These are phyloP conservation scores for Boletales sp. DNA, from an alignment of 768 basidiomycete species.

Conservation along the genomic window DNA sequence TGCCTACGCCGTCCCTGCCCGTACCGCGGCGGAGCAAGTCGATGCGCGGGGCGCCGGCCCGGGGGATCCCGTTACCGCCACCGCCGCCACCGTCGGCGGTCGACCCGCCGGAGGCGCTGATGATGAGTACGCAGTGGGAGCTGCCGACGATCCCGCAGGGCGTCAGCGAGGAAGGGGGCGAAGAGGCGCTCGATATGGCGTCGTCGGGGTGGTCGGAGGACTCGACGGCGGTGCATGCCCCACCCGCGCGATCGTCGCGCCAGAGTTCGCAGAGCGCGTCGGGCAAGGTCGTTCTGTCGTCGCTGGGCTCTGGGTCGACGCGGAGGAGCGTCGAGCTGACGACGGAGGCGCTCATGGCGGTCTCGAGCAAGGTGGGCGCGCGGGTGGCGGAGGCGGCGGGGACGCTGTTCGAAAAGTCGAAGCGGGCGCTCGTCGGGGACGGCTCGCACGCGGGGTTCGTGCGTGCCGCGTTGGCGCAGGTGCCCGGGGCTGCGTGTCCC, in stretches of 20 bases:
- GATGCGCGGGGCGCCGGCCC: constrained; percentile 20
- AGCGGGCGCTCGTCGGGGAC: constrained; percentile 75
- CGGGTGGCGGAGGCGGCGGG: constrained; percentile 70
- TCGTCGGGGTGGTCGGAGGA: constrained; percentile 67
- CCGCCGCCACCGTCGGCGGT: constrained; percentile 38
- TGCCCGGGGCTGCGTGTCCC: constrained; percentile 50
- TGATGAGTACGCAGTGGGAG: constrained; percentile 58
- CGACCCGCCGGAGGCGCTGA: constrained; percentile 31
- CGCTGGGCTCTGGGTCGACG: constrained; percentile 2
- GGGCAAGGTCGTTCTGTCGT: constrained; percentile 7
- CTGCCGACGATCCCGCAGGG: constrained; percentile 57
- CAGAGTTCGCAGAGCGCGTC: constrained; percentile 7
- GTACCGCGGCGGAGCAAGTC: constrained; percentile 37
- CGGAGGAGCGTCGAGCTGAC: constrained; percentile 31
- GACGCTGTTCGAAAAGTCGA: constrained; percentile 68
- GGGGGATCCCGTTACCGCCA: constrained; percentile 28
- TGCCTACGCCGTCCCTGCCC: constrained; percentile 30
- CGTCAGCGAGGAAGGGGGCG: constrained; percentile 46
- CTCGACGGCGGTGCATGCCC: constrained; percentile 34
- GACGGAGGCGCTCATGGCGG: constrained; percentile 62
- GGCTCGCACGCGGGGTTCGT: constrained; percentile 83
- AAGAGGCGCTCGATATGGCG: constrained; percentile 30
- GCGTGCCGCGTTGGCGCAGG: constrained; percentile 56
- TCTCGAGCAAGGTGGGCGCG: constrained; percentile 74
- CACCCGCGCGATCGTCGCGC: constrained; percentile 15